Percentiles rank a stretch among this genome's conserved stretches.
Conservation (phyloP, 371 early-diverging fungal species). For the Mucor ambiguus region DNA sequence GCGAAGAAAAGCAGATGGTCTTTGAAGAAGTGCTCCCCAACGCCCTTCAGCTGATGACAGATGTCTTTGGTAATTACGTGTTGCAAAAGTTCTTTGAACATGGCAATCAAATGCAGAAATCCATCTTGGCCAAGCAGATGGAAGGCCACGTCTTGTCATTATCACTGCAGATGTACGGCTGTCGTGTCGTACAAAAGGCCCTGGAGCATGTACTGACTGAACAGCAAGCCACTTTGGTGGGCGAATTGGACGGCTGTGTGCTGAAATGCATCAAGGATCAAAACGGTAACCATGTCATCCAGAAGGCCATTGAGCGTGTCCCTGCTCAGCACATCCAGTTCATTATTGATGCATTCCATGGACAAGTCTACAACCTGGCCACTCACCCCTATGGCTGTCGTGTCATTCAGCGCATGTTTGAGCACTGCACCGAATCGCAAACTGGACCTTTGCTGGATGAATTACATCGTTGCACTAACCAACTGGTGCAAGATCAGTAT, state of each 20-base stretch:
- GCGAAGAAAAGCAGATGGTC: slow-evolving; percentile 93
- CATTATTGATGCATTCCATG: slow-evolving; percentile 96
- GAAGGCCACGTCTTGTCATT: slow-evolving; percentile 92
- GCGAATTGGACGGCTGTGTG: slow-evolving; percentile 92
- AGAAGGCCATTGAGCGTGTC: slow-evolving; percentile 99
- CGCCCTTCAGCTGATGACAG: slow-evolving; percentile 95
- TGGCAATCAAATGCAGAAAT: slow-evolving; percentile 87
- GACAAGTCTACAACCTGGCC: slow-evolving; percentile 93
- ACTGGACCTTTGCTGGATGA: slow-evolving; percentile 82
- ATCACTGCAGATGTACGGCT: slow-evolving; percentile 99
- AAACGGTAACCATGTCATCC: slow-evolving; percentile 99
- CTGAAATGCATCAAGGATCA: slow-evolving; percentile 99
- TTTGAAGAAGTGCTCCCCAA: slow-evolving; percentile 95
- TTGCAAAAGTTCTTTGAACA: slow-evolving; percentile 99
- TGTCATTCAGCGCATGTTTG: slow-evolving; percentile 99
- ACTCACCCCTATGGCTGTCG: slow-evolving; percentile 99
- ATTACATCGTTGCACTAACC: slow-evolving; percentile 85
- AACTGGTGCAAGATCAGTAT: slow-evolving; percentile 98
- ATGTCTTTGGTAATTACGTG: slow-evolving; percentile 99
- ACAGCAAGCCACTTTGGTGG: slow-evolving; percentile 88
- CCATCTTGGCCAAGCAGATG: slow-evolving; percentile 88
- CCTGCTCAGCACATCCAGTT: slow-evolving; percentile 91
- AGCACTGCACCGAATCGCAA: slow-evolving; percentile 89
- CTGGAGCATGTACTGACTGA: slow-evolving; percentile 90
- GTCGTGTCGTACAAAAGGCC: slow-evolving; percentile 99